phyloP scores from a whole-genome alignment of 768 basidiomycete genomes.

The Tricholoma sp. region DNA sequence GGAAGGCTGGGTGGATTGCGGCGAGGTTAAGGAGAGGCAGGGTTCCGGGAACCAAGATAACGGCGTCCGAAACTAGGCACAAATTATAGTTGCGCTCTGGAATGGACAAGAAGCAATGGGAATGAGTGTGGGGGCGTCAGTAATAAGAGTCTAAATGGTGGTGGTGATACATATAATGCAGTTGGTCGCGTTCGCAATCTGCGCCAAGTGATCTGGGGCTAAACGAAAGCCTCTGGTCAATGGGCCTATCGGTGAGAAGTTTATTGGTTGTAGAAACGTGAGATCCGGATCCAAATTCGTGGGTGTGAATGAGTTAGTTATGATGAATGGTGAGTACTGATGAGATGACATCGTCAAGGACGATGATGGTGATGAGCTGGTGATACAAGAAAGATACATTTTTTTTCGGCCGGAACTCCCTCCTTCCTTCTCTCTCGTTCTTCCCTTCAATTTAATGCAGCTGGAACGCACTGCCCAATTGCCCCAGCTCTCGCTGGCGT shows the following conservation, averaged over 20 bases:
- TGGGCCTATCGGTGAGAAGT: neutral
- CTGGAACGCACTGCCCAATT: slow-evolving; percentile 72
- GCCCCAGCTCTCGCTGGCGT: slow-evolving; percentile 17
- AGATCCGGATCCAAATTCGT: neutral
- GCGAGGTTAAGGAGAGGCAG: neutral
- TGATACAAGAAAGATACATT: slow-evolving; percentile 6
- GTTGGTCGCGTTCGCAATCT: neutral
- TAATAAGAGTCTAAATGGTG: neutral
- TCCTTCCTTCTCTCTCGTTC: neutral
- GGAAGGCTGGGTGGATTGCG: neutral
- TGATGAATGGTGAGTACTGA: neutral
- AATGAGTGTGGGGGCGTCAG: neutral
- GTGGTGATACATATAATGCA: neutral
- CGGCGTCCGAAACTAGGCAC: neutral
- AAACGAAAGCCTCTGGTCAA: neutral
- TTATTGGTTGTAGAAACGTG: neutral
- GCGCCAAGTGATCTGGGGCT: neutral
- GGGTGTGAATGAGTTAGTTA: neutral
- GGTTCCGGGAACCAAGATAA: neutral
- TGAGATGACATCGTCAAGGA: neutral
- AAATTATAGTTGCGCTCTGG: neutral
- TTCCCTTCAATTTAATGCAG: slow-evolving; percentile 35
- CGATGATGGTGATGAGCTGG: neutral
- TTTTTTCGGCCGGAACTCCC: neutral
- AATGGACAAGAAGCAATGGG: neutral